phyloP scores from a whole-genome alignment of 495 filamentous ascomycete species.

The Neurospora tetraspora region DNA sequence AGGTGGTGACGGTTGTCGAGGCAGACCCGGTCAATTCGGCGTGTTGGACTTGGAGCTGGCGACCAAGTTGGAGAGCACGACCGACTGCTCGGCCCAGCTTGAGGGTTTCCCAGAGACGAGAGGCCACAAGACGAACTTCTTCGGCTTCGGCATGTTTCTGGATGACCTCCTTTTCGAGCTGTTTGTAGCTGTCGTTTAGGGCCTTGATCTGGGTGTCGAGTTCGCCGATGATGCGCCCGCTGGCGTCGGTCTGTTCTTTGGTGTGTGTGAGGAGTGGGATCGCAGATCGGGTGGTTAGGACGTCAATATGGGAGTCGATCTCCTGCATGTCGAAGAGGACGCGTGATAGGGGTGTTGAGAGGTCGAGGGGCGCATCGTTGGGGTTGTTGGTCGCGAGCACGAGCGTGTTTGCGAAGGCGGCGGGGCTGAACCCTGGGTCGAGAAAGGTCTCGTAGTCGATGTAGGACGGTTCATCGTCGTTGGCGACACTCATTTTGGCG shows the following conservation, averaged over 20 bases:
- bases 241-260: slow-evolving; percentile 56
- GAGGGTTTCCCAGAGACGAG: slow-evolving; percentile 69
- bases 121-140: slow-evolving; percentile 60
- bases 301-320: slow-evolving; percentile 90
- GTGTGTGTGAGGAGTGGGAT: slow-evolving; percentile 76
- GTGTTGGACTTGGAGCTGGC: slow-evolving; percentile 80
- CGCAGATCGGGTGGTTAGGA: slow-evolving; percentile 74
- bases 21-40: slow-evolving; percentile 32
- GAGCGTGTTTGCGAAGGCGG: slow-evolving; percentile 77
- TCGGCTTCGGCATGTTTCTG: slow-evolving; percentile 74
- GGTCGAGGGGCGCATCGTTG: slow-evolving; percentile 79
- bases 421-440: slow-evolving; percentile 68
- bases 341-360: slow-evolving; percentile 84
- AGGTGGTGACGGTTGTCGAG: slow-evolving; percentile 12
- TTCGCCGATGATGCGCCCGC: slow-evolving; percentile 55
- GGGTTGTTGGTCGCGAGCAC: slow-evolving; percentile 87
- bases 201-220: slow-evolving; percentile 65
- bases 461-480: slow-evolving; percentile 61
- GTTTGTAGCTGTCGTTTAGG: slow-evolving; percentile 72
- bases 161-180: slow-evolving; percentile 73
- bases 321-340: slow-evolving; percentile 97
- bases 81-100: slow-evolving; percentile 64
- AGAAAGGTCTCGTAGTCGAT: slow-evolving; percentile 95
- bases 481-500: slow-evolving; percentile 11
- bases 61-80: slow-evolving; percentile 64